Conservation (phyloP, 306 rosid species). For the Sicyos baderoa region DNA sequence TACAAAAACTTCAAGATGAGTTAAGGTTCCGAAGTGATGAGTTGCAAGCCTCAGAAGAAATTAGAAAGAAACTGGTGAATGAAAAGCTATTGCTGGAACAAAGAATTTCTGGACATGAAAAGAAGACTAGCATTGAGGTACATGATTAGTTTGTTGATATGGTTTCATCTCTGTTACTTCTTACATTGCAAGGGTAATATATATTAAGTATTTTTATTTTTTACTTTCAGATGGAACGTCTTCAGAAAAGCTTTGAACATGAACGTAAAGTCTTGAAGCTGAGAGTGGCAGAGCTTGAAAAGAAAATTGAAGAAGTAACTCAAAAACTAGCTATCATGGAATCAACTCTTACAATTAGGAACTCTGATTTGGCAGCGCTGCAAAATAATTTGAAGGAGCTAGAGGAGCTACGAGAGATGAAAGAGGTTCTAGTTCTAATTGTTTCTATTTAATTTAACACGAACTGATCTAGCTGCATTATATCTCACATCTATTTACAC, state of each 20-base stretch:
- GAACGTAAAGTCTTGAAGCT: conserved; percentile 50
- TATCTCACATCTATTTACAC: not conserved
- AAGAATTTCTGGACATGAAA: conserved; percentile 48
- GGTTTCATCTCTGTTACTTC: conserved; percentile 12
- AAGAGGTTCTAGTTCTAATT: conserved; percentile 49
- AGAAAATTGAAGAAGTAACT: conserved; percentile 39
- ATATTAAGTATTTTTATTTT: conserved; percentile 20
- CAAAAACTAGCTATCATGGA: conserved; percentile 48
- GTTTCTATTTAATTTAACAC: not conserved
- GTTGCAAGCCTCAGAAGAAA: conserved; percentile 54
- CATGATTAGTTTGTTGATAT: conserved; percentile 13
- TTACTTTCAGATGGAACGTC: conserved; percentile 51
- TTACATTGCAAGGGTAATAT: conserved; percentile 15
- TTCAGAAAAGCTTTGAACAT: conserved; percentile 44
- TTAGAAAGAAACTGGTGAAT: conserved; percentile 40
- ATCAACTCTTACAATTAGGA: conserved; percentile 51
- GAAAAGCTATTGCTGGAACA: conserved; percentile 56
- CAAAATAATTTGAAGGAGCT: conserved; percentile 65
- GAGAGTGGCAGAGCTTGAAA: conserved; percentile 53
- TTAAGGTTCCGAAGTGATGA: conserved; percentile 49
- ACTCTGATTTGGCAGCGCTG: conserved; percentile 51
- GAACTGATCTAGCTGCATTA: not conserved
- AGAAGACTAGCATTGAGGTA: conserved; percentile 64
- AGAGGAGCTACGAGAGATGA: conserved; percentile 93
- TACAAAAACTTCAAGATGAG: conserved; percentile 63